These are phyloP conservation scores for Globisporangium polare DNA, from an alignment of 352 stramenopile species.

Conservation along the genomic window DNA sequence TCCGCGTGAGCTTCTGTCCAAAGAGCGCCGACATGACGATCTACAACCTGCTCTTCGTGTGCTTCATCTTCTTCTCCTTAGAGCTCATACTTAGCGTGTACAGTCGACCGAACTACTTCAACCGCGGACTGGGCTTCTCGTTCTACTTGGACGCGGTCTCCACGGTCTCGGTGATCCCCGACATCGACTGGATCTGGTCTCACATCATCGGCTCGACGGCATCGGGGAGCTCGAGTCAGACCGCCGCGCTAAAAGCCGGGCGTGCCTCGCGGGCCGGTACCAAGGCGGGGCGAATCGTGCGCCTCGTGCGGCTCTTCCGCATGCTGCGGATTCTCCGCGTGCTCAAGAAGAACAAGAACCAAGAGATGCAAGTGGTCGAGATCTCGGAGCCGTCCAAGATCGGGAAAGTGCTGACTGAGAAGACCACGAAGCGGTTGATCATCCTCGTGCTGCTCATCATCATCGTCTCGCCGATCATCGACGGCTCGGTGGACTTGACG, in stretches of 20 bases:
- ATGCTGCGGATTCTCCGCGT: conserved; percentile 87
- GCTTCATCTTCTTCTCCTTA: conserved; percentile 70
- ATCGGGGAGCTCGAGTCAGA: conserved; percentile 32
- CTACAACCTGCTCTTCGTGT: conserved; percentile 80
- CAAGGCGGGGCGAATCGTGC: conserved; percentile 89
- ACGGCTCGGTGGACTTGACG: conserved; percentile 61
- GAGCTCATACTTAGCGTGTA: conserved; percentile 73
- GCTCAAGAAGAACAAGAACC: conserved; percentile 75
- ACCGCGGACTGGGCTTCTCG: conserved; percentile 63
- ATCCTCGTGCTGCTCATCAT: conserved; percentile 88
- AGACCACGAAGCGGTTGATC: conserved; percentile 91
- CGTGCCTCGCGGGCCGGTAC: conserved; percentile 82
- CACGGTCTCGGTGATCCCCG: conserved; percentile 90
- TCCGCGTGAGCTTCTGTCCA: conserved; percentile 63
- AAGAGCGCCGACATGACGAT: conserved; percentile 60
- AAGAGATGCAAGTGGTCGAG: conserved; percentile 46
- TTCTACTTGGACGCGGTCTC: conserved; percentile 95
- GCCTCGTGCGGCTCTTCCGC: conserved; percentile 88
- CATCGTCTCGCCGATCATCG: conserved; percentile 81
- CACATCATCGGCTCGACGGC: conserved; percentile 39
- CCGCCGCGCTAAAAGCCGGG: conserved; percentile 76
- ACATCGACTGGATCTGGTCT: conserved; percentile 85
- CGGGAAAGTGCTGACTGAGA: conserved; percentile 93
- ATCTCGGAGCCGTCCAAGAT: conserved; percentile 91
- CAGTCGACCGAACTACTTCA: conserved; percentile 75